Conservation (phyloP, 1,139 yeast genomes). For the Zygoascus hellenicus region DNA sequence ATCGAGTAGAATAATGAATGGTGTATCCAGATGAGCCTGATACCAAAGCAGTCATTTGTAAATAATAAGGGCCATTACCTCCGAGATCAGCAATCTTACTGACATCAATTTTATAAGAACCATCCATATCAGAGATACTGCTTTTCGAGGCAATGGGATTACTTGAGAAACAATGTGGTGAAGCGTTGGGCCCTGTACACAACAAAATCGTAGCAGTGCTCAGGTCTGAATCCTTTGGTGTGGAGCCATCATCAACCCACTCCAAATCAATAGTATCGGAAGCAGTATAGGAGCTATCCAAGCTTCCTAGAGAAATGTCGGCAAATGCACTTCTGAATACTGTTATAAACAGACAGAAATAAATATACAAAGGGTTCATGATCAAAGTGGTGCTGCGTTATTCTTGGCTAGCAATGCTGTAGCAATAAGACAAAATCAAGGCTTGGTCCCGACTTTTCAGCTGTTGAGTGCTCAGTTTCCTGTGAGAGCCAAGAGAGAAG, state of each 20-base stretch:
- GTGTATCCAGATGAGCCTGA: conserved; percentile 37
- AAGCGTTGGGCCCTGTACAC: conserved; percentile 59
- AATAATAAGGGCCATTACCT: conserved; percentile 59
- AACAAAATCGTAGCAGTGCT: conserved; percentile 48
- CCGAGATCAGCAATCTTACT: conserved; percentile 41
- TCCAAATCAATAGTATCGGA: conserved; percentile 45
- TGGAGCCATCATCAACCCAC: conserved; percentile 57
- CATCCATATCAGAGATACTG: conserved; percentile 26
- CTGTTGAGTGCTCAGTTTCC: too few species aligned
- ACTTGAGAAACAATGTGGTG: conserved; percentile 41
- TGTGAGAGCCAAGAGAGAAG: too few species aligned
- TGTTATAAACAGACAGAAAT: background rate
- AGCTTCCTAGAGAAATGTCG: conserved; percentile 54
- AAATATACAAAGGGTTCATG: conserved; percentile 1
- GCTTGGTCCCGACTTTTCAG: too few species aligned
- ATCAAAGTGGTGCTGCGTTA: too few species aligned
- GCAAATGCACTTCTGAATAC: conserved; percentile 30
- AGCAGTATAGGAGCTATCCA: conserved; percentile 48
- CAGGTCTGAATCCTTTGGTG: conserved; percentile 45
- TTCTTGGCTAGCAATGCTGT: too few species aligned
- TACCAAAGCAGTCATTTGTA: conserved; percentile 56
- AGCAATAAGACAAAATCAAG: too few species aligned
- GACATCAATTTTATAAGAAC: conserved; percentile 26
- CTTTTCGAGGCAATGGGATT: conserved; percentile 34
- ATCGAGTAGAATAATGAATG: conserved; percentile 68